A percentile compares a stretch with the other conserved stretches of the same genome.
Conservation (phyloP, 148 eudicot genomes). For the Vaccinium corymbosum region DNA sequence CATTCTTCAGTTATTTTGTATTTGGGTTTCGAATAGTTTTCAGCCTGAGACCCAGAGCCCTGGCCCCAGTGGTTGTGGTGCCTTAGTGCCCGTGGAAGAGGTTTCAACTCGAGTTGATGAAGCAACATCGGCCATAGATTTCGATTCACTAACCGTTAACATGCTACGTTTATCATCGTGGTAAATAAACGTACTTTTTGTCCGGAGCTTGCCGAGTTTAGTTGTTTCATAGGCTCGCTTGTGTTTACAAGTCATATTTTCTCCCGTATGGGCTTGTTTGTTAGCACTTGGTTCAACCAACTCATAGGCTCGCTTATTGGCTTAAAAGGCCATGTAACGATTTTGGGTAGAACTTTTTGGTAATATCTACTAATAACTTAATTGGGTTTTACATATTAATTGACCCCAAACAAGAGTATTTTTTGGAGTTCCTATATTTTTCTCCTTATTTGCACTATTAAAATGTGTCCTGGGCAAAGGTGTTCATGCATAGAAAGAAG, state of each 20-base stretch:
- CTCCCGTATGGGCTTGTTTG: not conserved
- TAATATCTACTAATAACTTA: not conserved
- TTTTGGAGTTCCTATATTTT: not conserved
- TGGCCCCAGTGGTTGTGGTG: not conserved
- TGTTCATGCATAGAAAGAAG: not conserved
- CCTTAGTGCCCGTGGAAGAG: not conserved
- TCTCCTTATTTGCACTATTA: not conserved
- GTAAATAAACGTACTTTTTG: not conserved
- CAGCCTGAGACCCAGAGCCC: not conserved
- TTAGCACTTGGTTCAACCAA: not conserved
- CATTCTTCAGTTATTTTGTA: not conserved
- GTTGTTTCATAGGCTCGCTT: not conserved
- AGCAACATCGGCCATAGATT: not conserved
- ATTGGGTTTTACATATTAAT: not conserved
- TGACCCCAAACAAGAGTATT: not conserved
- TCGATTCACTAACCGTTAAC: not conserved
- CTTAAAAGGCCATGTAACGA: not conserved
- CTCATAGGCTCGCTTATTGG: not conserved
- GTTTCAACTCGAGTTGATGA: not conserved
- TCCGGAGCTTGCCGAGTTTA: not conserved
- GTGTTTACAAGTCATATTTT: not conserved
- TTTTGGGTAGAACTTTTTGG: not conserved
- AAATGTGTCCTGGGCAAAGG: not conserved
- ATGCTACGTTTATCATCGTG: not conserved
- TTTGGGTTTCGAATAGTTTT: not conserved